Percentiles rank a stretch among this genome's conserved stretches.
These are phyloP conservation scores for Lasiosphaeria ovina DNA, from an alignment of 495 filamentous ascomycete species.

Conservation along the genomic window DNA sequence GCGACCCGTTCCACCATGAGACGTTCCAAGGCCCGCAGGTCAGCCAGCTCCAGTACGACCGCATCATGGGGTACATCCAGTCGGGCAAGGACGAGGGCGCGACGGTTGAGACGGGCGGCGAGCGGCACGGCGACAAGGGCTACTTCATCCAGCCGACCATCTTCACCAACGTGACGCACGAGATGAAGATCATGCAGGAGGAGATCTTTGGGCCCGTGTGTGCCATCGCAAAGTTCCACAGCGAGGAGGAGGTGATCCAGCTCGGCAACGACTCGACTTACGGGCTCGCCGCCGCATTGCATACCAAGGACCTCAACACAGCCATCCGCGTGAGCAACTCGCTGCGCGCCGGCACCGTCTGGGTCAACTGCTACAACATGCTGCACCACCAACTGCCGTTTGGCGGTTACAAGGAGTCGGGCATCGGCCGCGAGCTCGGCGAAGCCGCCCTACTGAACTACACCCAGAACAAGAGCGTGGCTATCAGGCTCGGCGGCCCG, in stretches of 20 bases:
- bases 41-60: slow-evolving; percentile 91
- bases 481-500: slow-evolving; percentile 37
- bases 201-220: slow-evolving; percentile 98
- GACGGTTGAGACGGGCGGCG: slow-evolving; percentile 79
- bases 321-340: slow-evolving; percentile 83
- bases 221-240: slow-evolving; percentile 90
- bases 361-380: slow-evolving; percentile 65
- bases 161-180: slow-evolving; percentile 80
- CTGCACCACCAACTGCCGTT: slow-evolving; percentile 76
- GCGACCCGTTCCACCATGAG: slow-evolving; percentile 80
- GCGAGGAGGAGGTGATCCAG: slow-evolving; percentile 78
- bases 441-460: slow-evolving; percentile 93
- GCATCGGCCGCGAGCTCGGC: slow-evolving; percentile 91
- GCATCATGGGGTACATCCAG: slow-evolving; percentile 97
- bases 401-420: slow-evolving; percentile 90
- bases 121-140: slow-evolving; percentile 82
- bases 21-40: slow-evolving; percentile 99
- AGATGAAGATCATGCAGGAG: slow-evolving; percentile 99
- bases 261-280: slow-evolving; percentile 81
- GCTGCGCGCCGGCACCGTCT: slow-evolving; percentile 86
- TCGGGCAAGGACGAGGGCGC: slow-evolving; percentile 85
- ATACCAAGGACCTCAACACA: slow-evolving; percentile 91
- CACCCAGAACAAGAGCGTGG: slow-evolving; percentile 68
- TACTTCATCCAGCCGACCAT: slow-evolving; percentile 99
- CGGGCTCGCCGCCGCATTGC: slow-evolving; percentile 86